phyloP scores from a whole-genome alignment of 2,329 filamentous ascomycete genomes.

The Apiospora phragmitis region DNA sequence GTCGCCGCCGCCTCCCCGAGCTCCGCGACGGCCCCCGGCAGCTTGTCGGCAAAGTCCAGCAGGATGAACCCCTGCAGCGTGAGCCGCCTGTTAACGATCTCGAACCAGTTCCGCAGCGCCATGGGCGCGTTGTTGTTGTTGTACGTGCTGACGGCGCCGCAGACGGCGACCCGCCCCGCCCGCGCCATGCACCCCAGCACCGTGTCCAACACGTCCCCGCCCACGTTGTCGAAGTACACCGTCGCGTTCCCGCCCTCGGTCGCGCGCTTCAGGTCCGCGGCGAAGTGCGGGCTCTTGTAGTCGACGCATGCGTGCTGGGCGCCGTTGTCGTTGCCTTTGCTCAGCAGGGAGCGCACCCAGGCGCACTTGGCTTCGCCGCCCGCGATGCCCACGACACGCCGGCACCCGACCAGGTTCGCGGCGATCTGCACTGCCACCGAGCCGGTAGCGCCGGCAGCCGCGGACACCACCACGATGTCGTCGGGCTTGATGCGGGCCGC shows the following conservation, averaged over 20 bases:
- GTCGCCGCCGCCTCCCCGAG: conserved; percentile 26
- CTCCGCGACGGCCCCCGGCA: conserved; percentile 24
- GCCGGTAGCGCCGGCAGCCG: conserved; percentile 79
- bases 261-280: conserved; percentile 50
- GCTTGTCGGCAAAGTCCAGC: conserved; percentile 36
- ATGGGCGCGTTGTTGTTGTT: conserved; percentile 33
- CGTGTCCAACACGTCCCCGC: conserved; percentile 50
- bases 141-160: conserved; percentile 40
- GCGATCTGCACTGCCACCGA: conserved; percentile 80
- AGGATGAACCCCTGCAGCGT: conserved; percentile 45
- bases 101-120: conserved; percentile 42
- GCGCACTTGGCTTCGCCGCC: conserved; percentile 75
- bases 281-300: conserved; percentile 62
- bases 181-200: conserved; percentile 26
- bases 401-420: conserved; percentile 75
- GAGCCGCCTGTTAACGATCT: conserved; percentile 41
- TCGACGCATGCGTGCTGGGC: conserved; percentile 87
- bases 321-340: conserved; percentile 58
- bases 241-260: conserved; percentile 56
- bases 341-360: conserved; percentile 55
- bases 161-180: conserved; percentile 26
- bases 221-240: conserved; percentile 61
- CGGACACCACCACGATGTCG: conserved; percentile 80
- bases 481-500: conserved; percentile 62
- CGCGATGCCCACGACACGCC: conserved; percentile 74